Conservation (phyloP, 305 asterid species). For the Fraxinus baroniana region DNA sequence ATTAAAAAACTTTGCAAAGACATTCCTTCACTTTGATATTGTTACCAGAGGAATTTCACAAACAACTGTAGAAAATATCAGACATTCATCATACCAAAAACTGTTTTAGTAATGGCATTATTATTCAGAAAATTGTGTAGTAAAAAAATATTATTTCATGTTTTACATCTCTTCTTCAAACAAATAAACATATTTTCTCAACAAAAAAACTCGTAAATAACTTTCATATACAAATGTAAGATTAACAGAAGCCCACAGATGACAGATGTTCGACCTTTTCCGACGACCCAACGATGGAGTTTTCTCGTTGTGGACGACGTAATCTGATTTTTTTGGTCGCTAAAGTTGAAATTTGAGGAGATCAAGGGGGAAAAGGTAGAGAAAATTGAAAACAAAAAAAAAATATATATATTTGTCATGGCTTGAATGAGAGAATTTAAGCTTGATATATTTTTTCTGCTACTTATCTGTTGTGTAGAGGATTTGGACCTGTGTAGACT, state of each 20-base stretch:
- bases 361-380: neutral
- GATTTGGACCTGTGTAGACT: constrained; percentile 86
- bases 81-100: constrained; percentile 35
- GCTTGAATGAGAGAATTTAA: constrained; percentile 38
- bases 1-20: neutral
- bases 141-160: neutral
- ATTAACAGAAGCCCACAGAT: constrained; percentile 7
- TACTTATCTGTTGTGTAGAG: constrained; percentile 90
- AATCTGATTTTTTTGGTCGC: neutral
- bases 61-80: neutral
- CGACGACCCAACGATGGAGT: neutral
- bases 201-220: neutral
- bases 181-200: neutral
- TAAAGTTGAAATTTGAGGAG: neutral
- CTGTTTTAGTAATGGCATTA: constrained; percentile 36
- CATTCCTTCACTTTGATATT: constrained; percentile 8
- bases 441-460: neutral
- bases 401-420: constrained; percentile 6
- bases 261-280: neutral
- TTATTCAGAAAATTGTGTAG: neutral
- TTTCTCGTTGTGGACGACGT: neutral
- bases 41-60: constrained; percentile 4
- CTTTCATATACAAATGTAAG: constrained; percentile 20
- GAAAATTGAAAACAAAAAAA: constrained; percentile 1
- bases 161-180: neutral